Evolutionary conservation across 768 basidiomycete genomes (phyloP), one percentile per base, ranked within the genome.

Genomic region (Auricularia cornea): DNA sequence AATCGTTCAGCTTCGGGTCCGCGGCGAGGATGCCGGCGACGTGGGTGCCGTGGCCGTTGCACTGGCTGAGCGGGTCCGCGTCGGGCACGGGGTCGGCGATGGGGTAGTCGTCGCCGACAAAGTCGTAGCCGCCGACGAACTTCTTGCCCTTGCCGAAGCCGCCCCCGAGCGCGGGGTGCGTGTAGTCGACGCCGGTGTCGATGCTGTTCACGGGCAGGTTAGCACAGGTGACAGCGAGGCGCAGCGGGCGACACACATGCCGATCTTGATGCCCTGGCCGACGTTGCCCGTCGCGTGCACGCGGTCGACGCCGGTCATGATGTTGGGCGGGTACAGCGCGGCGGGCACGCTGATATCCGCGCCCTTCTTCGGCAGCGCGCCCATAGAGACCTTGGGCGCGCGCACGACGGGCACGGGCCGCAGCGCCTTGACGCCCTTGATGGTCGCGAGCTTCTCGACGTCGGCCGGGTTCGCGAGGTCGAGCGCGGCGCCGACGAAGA

Each of bases 341-440:
- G 62, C 30, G 6, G 62, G 52, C 16, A 56, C 18, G 33, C n/a
- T 29, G 23, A 54, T 48, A 51, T 62, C 62, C 28, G n/a, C n/a
- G n/a, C 1, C 30, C 11, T 26, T 23, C 44, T 48, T 48, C 44
- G 51, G 44, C 18, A 54, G 51, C 51, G 23, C 23, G 20, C 16
- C 16, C 44, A 48, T 48, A 5, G 6, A 18, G 6, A 18, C 64
- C 57, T 48, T n/a, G 62, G 62, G 62, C 12, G 33, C 33, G 8
- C 16, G 32, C 18, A 62, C 26, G 33, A 33, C 18, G 52, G 28
- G 48, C 26, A 62, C 62, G 29, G 44, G 62, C 1, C 62, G 62
- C 20, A 62, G 44, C 44, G 80, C 79, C 66, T 81, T 76, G n/a
- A 88, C 78, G 28, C 85, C 86, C 3, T 79, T 74, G 3, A 80